Evolutionary conservation across 805 yeast species (phyloP).

Genomic region (Candida chilensis): DNA sequence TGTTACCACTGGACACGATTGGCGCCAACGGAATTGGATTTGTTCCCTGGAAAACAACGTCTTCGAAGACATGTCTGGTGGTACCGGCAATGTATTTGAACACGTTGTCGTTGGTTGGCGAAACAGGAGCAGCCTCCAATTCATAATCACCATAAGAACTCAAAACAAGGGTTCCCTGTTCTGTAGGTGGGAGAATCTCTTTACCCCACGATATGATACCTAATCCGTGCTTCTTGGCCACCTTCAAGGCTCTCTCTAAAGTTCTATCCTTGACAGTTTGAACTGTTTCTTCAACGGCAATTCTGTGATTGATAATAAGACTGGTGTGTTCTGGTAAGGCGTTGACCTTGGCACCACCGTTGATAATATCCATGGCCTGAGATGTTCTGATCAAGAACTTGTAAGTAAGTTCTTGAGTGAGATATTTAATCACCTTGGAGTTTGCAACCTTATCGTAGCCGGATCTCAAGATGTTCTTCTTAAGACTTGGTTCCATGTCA

Average conservation of each 20-base stretch:
- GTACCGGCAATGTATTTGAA: constrained; percentile 59
- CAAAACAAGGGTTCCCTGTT: constrained; percentile 20
- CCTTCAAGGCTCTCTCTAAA: constrained; percentile 9
- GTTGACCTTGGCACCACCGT: constrained; percentile 27
- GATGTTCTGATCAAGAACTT: constrained; percentile 20
- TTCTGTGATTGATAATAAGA: constrained; percentile 22
- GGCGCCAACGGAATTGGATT: constrained; percentile 20
- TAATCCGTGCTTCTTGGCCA: constrained; percentile 16
- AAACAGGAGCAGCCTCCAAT: constrained; percentile 35
- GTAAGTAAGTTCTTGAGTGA: constrained; percentile 8
- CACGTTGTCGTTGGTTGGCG: constrained; percentile 29
- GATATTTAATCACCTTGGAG: constrained; percentile 9
- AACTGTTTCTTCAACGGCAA: constrained; percentile 18
- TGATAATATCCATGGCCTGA: constrained; percentile 20
- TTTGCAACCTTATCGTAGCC: constrained; percentile 24
- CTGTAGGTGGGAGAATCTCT: constrained; percentile 11
- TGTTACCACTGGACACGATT: constrained; percentile 25
- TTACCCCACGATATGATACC: constrained; percentile 11
- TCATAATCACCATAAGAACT: not conserved
- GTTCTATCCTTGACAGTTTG: constrained; percentile 12
- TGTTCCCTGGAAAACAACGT: constrained; percentile 27
- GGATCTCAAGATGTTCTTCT: constrained; percentile 22
- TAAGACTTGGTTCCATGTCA: constrained; percentile 13
- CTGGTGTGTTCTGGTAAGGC: constrained; percentile 25
- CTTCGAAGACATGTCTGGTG: constrained; percentile 53